Conservation (phyloP, 495 filamentous ascomycete species). For the Aspergillus cristatus region DNA sequence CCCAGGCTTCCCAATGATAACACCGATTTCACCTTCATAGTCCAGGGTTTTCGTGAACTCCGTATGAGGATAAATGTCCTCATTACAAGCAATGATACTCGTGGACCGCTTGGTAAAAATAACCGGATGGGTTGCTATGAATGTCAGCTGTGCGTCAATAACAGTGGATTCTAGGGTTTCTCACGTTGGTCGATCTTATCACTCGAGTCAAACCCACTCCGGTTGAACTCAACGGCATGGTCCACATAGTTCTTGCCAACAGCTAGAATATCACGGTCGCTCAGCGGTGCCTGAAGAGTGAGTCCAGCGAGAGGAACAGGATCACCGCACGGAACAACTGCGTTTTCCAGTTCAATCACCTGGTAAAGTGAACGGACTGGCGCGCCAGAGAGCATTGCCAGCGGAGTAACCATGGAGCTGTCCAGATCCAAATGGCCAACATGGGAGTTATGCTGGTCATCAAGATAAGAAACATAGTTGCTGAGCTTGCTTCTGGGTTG, state of each 20-base stretch:
- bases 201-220: constrained; percentile 39
- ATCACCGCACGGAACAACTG: constrained; percentile 6
- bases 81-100: constrained; percentile 39
- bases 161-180: neutral
- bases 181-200: constrained; percentile 26
- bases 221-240: constrained; percentile 42
- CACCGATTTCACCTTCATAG: constrained; percentile 50
- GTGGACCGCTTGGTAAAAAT: constrained; percentile 49
- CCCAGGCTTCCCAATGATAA: constrained; percentile 45
- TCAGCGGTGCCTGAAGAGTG: constrained; percentile 37
- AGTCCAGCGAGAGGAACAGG: constrained; percentile 27
- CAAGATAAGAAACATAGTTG: constrained; percentile 18
- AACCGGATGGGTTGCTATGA: constrained; percentile 31
- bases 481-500: neutral
- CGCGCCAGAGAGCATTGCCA: constrained; percentile 40
- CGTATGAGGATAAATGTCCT: constrained; percentile 39
- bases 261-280: constrained; percentile 41
- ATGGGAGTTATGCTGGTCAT: constrained; percentile 10
- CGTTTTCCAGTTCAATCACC: constrained; percentile 27
- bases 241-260: constrained; percentile 50
- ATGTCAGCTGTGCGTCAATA: neutral
- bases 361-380: constrained; percentile 38
- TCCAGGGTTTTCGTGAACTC: constrained; percentile 42
- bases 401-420: constrained; percentile 31
- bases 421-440: constrained; percentile 40